A percentile compares a stretch with the other conserved stretches of the same genome.
These are phyloP conservation scores for Tylopilus intermedius DNA, from an alignment of 768 basidiomycete species.

Conservation along the genomic window DNA sequence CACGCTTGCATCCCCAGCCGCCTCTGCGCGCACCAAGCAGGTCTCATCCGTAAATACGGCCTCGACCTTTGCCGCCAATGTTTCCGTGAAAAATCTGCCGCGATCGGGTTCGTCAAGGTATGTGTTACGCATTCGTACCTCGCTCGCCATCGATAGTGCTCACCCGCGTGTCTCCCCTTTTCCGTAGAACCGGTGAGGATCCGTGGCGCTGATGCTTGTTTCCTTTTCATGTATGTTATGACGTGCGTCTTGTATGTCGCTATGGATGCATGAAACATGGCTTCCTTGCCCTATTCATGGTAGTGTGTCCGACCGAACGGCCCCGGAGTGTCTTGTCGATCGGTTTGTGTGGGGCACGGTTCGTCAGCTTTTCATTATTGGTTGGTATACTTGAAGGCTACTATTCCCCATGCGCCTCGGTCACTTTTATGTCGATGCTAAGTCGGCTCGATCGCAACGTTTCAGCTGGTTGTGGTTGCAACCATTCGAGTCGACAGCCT, in stretches of 20 bases:
- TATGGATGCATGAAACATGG: neutral
- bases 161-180: neutral
- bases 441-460: no score
- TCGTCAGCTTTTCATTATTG: no score
- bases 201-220: no score
- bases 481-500: no score
- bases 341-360: no score
- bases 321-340: no score
- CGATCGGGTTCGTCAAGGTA: constrained; percentile 95
- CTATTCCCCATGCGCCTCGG: no score
- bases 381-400: no score
- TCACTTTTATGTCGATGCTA: no score
- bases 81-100: constrained; percentile 92
- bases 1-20: constrained; percentile 48
- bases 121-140: constrained; percentile 17
- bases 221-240: constrained; percentile 1
- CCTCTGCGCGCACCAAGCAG: constrained; percentile 94
- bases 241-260: constrained; percentile 15
- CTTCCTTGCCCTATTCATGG: no score
- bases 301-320: no score
- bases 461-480: no score
- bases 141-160: neutral
- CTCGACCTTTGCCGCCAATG: constrained; percentile 97
- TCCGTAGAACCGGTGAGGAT: constrained; percentile 43
- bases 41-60: constrained; percentile 96